phyloP scores from a whole-genome alignment of 176 grass and related monocot genomes.

The Cocos nucifera region DNA sequence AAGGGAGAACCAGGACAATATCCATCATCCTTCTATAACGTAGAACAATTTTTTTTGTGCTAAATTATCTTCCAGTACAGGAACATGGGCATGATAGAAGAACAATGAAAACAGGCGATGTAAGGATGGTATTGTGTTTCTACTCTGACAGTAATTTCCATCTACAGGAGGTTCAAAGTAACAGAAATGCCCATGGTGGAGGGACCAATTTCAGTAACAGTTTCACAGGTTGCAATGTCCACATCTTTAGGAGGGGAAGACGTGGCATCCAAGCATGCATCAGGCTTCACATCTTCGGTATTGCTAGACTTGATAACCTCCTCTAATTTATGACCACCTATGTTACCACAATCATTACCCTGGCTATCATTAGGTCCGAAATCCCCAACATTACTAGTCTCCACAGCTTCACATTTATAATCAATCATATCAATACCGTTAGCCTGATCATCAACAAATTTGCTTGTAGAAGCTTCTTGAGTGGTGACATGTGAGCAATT shows the following conservation, averaged over 20 bases:
- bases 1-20: neutral
- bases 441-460: conserved; percentile 31
- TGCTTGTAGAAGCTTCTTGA: conserved; percentile 25
- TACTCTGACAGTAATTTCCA: too few relatives aligned
- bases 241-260: conserved; percentile 33
- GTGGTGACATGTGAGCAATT: conserved; percentile 10
- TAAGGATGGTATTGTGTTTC: too few relatives aligned
- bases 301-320: conserved; percentile 28
- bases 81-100: too few relatives aligned
- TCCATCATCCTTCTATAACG: too few relatives aligned
- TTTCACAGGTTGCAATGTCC: conserved; percentile 33
- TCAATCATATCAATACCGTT: conserved; percentile 13
- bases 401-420: neutral
- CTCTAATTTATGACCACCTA: conserved; percentile 18
- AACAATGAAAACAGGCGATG: too few relatives aligned
- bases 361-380: conserved; percentile 16
- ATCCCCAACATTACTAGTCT: conserved; percentile 24
- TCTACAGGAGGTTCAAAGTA: too few relatives aligned
- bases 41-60: too few relatives aligned
- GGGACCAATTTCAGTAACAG: conserved; percentile 21
- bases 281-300: conserved; percentile 37
- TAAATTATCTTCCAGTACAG: too few relatives aligned
- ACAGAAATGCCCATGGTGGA: conserved; percentile 20
- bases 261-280: conserved; percentile 27
- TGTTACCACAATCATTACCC: conserved; percentile 24